A percentile compares a stretch with the other conserved stretches of the same genome.
These are phyloP conservation scores for Rugosomyces carneus DNA, from an alignment of 1,284 basidiomycete genomes.

Conservation along the genomic window DNA sequence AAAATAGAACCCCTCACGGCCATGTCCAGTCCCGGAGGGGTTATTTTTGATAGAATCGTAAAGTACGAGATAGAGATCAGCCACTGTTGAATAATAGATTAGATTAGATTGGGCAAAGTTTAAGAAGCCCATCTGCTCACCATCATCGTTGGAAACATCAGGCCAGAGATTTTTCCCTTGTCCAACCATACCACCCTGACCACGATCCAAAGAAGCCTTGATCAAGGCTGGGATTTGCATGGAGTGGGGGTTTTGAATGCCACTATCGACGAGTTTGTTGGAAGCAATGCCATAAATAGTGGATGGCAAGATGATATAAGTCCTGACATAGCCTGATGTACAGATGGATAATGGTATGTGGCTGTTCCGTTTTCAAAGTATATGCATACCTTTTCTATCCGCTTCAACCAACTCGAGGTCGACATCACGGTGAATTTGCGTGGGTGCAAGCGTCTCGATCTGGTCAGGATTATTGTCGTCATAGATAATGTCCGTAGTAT, in stretches of 20 bases:
- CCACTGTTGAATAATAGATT: conserved; percentile 10
- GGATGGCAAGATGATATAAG: conserved; percentile 34
- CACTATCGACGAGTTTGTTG: conserved; percentile 30
- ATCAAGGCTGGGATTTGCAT: conserved; percentile 32
- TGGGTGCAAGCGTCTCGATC: conserved; percentile 36
- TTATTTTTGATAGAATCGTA: conserved; percentile 15
- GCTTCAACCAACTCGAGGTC: conserved; percentile 40
- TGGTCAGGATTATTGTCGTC: conserved; percentile 40
- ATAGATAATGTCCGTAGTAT: conserved; percentile 35
- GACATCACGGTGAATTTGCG: conserved; percentile 39
- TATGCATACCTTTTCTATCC: conserved; percentile 29
- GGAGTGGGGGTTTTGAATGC: conserved; percentile 32
- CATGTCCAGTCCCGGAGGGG: conserved; percentile 27
- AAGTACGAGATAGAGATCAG: conserved; percentile 17
- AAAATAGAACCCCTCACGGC: conserved; percentile 36
- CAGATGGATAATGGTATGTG: not conserved
- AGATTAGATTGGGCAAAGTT: not conserved
- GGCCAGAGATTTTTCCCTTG: conserved; percentile 39
- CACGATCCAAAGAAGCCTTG: conserved; percentile 26
- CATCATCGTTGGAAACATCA: conserved; percentile 28
- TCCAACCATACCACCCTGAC: conserved; percentile 36
- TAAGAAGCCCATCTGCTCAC: conserved; percentile 12
- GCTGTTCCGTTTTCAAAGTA: not conserved
- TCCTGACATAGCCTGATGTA: conserved; percentile 32
- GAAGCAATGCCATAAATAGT: conserved; percentile 35